Conservation (phyloP, 1,284 basidiomycete species). For the Microbotryum intermedium region DNA sequence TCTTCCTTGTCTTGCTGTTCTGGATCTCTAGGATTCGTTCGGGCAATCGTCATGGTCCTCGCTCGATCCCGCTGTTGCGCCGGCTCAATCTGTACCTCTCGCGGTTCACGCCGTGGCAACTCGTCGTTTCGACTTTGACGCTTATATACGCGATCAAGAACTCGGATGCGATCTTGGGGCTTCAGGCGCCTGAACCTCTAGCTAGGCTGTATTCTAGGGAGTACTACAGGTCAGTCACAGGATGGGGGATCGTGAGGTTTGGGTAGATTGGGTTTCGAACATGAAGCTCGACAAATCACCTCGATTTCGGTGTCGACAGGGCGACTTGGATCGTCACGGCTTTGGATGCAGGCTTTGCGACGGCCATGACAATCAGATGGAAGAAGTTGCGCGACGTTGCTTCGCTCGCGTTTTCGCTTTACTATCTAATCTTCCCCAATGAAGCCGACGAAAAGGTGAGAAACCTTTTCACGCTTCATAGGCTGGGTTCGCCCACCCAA, state of each 20-base stretch:
- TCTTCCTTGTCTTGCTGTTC: constrained; percentile 78
- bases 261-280: too few relatives aligned
- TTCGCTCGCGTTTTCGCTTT: constrained; percentile 53
- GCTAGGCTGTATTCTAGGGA: constrained; percentile 51
- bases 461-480: not conserved
- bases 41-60: constrained; percentile 59
- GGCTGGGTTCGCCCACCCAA: too few relatives aligned
- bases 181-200: constrained; percentile 80
- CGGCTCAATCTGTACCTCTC: constrained; percentile 53
- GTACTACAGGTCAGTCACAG: constrained; percentile 45
- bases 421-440: constrained; percentile 89
- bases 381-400: constrained; percentile 83
- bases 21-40: constrained; percentile 72
- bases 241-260: too few relatives aligned
- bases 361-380: constrained; percentile 84
- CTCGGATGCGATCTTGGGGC: constrained; percentile 60
- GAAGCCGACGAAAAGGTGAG: constrained; percentile 86
- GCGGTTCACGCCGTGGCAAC: constrained; percentile 88
- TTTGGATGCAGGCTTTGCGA: constrained; percentile 93
- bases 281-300: not conserved
- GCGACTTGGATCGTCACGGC: constrained; percentile 93
- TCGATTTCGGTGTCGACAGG: constrained; percentile 46
- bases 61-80: constrained; percentile 51
- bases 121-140: constrained; percentile 77
- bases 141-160: constrained; percentile 75